Conservation (phyloP, 257 asterid species). For the Leonotis leonurus region DNA sequence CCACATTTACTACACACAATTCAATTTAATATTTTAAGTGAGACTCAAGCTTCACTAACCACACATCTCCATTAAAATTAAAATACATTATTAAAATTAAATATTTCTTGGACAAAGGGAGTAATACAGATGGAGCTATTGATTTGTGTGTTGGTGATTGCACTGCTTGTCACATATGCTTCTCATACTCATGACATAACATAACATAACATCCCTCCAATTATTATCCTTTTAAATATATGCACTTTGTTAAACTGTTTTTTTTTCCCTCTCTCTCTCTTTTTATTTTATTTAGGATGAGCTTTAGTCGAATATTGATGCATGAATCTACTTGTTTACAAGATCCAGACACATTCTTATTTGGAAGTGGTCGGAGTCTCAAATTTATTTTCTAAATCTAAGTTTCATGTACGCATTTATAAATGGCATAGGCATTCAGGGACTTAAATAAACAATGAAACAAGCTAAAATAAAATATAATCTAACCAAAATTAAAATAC, state of each 20-base stretch:
- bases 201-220: background rate
- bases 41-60: no score
- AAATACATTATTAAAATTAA: no score
- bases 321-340: no score
- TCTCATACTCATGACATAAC: conserved; percentile 16
- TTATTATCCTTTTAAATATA: background rate
- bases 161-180: conserved; percentile 10
- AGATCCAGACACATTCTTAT: background rate
- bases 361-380: background rate
- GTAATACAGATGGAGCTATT: background rate
- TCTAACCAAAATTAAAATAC: background rate
- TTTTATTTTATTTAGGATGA: no score
- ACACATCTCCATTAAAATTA: no score
- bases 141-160: conserved; percentile 6
- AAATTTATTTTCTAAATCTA: background rate
- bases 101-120: no score
- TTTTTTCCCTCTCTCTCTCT: no score
- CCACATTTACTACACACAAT: no score
- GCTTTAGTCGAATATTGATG: background rate
- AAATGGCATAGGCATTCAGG: background rate
- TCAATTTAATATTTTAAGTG: no score
- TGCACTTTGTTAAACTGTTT: no score
- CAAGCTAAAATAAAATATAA: background rate
- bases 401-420: background rate
- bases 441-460: background rate